These are phyloP conservation scores for Seiridium cupressi DNA, from an alignment of 2,329 filamentous ascomycete species.

Conservation along the genomic window DNA sequence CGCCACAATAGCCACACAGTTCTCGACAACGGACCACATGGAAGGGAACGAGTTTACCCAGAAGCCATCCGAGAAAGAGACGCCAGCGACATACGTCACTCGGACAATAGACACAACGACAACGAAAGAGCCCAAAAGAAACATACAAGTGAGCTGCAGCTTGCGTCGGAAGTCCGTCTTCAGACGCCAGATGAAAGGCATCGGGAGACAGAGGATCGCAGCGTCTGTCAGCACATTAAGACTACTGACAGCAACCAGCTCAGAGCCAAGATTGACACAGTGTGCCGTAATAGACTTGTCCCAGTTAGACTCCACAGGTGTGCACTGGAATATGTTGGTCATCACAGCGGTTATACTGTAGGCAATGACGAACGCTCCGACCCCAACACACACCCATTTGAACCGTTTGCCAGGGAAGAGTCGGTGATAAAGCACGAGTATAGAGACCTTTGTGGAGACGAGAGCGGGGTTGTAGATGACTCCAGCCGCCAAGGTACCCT, in stretches of 20 bases:
- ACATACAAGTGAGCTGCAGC: constrained; percentile 6
- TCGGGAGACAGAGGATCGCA: constrained; percentile 6
- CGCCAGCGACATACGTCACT: not conserved
- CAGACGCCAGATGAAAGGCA: constrained; percentile 8
- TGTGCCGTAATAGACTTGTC: not conserved
- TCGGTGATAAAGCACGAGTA: constrained; percentile 3
- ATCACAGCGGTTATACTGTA: constrained; percentile 5
- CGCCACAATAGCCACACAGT: not conserved
- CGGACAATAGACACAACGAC: not conserved
- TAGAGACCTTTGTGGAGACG: constrained; percentile 5
- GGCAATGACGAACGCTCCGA: not conserved
- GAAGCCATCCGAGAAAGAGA: constrained; percentile 2
- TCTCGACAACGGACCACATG: not conserved
- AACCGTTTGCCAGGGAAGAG: constrained; percentile 5
- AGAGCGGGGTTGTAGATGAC: not conserved
- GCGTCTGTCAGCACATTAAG: constrained; percentile 3
- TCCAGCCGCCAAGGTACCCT: not conserved
- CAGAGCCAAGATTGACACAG: constrained; percentile 4
- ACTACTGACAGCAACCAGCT: constrained; percentile 1
- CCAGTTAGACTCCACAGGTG: constrained; percentile 4
- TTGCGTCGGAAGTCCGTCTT: constrained; percentile 7
- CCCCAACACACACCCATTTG: not conserved
- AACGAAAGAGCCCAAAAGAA: constrained; percentile 8
- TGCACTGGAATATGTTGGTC: constrained; percentile 7
- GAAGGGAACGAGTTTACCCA: not conserved